phyloP scores from a whole-genome alignment of 202 grass and related monocot genomes.

The Zoysia matrella region DNA sequence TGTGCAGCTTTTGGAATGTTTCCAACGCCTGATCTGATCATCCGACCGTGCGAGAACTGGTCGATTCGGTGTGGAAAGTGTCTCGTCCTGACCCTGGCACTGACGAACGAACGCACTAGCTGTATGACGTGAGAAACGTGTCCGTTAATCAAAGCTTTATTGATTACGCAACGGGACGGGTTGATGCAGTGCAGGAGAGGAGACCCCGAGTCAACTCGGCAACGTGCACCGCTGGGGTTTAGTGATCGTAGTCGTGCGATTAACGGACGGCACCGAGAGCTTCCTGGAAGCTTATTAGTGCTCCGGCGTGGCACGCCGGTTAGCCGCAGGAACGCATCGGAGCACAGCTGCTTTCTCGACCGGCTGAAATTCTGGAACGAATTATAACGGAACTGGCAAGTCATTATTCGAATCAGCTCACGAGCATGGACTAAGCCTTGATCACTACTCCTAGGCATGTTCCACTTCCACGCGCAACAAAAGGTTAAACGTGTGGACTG shows the following conservation, averaged over 20 bases:
- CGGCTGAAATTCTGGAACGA: too few species aligned
- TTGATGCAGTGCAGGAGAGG: background rate
- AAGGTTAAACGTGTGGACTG: too few species aligned
- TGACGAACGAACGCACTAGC: background rate
- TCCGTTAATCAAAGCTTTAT: background rate
- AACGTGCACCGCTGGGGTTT: background rate
- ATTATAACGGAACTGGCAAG: too few species aligned
- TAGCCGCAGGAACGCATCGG: too few species aligned
- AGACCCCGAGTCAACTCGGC: conserved; percentile 11
- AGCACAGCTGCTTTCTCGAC: too few species aligned
- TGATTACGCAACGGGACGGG: background rate
- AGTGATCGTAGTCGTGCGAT: background rate
- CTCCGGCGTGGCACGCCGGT: too few species aligned
- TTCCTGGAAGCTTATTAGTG: background rate
- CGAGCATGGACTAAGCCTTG: too few species aligned
- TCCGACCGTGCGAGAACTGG: background rate
- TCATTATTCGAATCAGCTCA: too few species aligned
- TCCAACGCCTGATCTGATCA: background rate
- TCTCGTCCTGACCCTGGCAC: background rate
- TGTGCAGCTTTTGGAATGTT: background rate
- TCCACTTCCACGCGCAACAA: too few species aligned
- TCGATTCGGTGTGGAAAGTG: background rate
- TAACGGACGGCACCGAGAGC: background rate
- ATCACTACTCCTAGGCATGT: too few species aligned
- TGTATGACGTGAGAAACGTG: background rate